These are phyloP conservation scores for Angomonas ambiguus DNA, from an alignment of 208 protist genomes.

Conservation along the genomic window DNA sequence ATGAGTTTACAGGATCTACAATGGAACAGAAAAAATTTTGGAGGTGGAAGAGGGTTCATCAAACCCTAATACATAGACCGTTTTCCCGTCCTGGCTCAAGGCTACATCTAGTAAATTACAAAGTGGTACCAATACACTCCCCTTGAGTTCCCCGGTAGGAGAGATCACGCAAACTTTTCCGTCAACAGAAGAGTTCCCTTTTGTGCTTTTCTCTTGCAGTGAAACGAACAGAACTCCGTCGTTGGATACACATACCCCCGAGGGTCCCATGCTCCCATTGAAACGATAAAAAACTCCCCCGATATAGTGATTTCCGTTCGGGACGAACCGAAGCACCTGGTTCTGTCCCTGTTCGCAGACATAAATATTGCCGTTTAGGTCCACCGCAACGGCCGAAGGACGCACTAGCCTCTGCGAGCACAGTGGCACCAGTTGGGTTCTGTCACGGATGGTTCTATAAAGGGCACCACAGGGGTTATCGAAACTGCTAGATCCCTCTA, in stretches of 20 bases:
- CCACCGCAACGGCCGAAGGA: constrained; percentile 44
- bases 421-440: constrained; percentile 46
- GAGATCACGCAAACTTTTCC: constrained; percentile 47
- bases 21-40: constrained; percentile 11
- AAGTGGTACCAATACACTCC: constrained; percentile 29
- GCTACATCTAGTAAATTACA: constrained; percentile 42
- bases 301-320: constrained; percentile 42
- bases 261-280: constrained; percentile 57
- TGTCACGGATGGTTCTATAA: constrained; percentile 53
- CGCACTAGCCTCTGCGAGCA: constrained; percentile 39
- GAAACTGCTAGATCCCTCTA: constrained; percentile 53
- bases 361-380: constrained; percentile 43
- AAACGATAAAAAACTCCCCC: constrained; percentile 58
- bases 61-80: constrained; percentile 37
- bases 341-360: constrained; percentile 63
- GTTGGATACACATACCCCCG: constrained; percentile 38
- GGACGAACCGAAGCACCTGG: constrained; percentile 59
- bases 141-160: constrained; percentile 31
- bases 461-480: constrained; percentile 48
- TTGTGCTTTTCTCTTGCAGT: constrained; percentile 37
- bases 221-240: constrained; percentile 58
- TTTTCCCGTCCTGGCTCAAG: constrained; percentile 21
- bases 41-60: constrained; percentile 39
- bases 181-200: constrained; percentile 1
- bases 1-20: not conserved